Evolutionary conservation across 2,329 filamentous ascomycete genomes (phyloP).

Genomic region (Cladosporium velox): DNA sequence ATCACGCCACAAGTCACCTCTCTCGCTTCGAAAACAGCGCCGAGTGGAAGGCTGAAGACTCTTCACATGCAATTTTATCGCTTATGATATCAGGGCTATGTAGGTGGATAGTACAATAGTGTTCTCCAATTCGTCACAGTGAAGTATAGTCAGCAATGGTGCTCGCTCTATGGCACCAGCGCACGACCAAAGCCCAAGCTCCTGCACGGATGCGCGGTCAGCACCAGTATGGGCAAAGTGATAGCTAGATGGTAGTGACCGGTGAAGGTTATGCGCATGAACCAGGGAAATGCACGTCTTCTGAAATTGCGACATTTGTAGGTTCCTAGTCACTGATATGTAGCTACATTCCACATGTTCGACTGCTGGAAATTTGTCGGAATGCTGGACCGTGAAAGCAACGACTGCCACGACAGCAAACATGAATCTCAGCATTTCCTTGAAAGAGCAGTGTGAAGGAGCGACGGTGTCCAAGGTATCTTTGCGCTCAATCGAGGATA

Average conservation of each 20-base stretch:
- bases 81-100: background rate
- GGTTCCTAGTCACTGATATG: background rate
- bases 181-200: background rate
- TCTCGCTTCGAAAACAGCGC: background rate
- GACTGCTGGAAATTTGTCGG: background rate
- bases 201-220: background rate
- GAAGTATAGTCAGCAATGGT: background rate
- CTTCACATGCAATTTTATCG: background rate
- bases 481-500: background rate
- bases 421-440: background rate
- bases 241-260: background rate
- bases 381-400: background rate
- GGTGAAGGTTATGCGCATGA: background rate
- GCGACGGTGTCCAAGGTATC: background rate
- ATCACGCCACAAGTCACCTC: background rate
- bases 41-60: background rate
- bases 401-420: background rate
- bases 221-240: background rate
- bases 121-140: background rate
- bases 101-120: background rate
- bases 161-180: background rate
- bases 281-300: background rate
- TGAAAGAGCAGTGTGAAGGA: background rate
- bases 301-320: background rate
- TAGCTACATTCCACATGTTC: background rate